These are phyloP conservation scores for Planoprotostelium fungivorum DNA, from an alignment of 78 protist genomes.

Conservation along the genomic window DNA sequence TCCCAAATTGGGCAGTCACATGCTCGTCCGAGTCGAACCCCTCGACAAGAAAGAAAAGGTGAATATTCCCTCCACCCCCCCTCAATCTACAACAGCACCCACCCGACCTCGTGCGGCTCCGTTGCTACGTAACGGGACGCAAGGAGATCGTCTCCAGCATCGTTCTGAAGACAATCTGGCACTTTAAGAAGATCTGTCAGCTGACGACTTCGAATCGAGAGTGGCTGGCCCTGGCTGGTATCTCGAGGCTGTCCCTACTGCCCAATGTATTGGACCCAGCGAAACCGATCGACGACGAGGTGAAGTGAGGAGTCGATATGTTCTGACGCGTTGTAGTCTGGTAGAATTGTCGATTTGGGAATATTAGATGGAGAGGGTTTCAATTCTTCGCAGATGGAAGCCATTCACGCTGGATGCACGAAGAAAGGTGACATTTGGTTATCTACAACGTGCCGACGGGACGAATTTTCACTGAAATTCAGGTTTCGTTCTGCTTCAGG, in stretches of 20 bases:
- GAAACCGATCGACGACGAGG: neutral
- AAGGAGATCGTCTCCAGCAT: neutral
- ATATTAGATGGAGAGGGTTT: neutral
- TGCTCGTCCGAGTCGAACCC: neutral
- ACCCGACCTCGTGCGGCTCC: neutral
- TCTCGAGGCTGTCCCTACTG: neutral
- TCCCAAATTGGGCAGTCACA: neutral
- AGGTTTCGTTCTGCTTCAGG: slow-evolving; percentile 59
- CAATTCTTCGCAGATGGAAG: slow-evolving; percentile 32
- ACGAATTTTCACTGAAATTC: neutral
- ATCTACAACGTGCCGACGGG: neutral
- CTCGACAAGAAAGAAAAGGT: neutral
- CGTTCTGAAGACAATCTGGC: neutral
- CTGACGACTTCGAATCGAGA: neutral
- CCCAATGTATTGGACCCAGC: neutral
- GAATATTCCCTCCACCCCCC: neutral
- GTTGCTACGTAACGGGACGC: neutral
- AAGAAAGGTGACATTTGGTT: neutral
- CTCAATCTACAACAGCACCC: neutral
- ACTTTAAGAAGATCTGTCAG: neutral
- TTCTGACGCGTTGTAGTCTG: too few relatives aligned
- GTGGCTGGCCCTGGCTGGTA: neutral
- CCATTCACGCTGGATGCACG: neutral
- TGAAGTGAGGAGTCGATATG: too few relatives aligned
- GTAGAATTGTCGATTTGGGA: too few relatives aligned